A percentile compares a stretch with the other conserved stretches of the same genome.
These are phyloP conservation scores for Papiliotrema fonsecae DNA, from an alignment of 1,284 basidiomycete genomes.

Conservation along the genomic window DNA sequence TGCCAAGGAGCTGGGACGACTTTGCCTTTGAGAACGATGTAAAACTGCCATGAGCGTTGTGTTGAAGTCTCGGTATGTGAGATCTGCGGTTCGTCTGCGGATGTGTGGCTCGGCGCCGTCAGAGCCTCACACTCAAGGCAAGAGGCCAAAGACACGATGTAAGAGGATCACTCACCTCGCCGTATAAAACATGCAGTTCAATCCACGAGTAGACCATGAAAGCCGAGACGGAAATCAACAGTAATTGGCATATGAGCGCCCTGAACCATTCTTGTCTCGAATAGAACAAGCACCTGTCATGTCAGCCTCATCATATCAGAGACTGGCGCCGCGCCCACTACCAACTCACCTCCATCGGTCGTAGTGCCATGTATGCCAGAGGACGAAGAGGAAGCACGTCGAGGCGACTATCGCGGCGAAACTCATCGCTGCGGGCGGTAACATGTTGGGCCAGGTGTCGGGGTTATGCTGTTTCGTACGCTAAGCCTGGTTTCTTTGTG, in stretches of 20 bases:
- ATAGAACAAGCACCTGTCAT: constrained; percentile 22
- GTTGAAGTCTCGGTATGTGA: too few relatives aligned
- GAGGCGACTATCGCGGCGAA: constrained; percentile 16
- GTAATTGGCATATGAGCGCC: constrained; percentile 23
- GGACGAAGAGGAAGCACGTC: constrained; percentile 20
- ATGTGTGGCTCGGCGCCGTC: too few relatives aligned
- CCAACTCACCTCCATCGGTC: constrained; percentile 25
- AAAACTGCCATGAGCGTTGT: constrained; percentile 20
- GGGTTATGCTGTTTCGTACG: too few relatives aligned
- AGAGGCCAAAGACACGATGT: background rate
- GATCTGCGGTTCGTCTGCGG: too few relatives aligned
- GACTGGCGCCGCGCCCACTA: background rate
- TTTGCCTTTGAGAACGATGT: constrained; percentile 12
- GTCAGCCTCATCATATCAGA: background rate
- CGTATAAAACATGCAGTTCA: constrained; percentile 19
- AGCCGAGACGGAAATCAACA: constrained; percentile 15
- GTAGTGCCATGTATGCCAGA: constrained; percentile 37
- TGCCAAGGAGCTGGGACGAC: constrained; percentile 25
- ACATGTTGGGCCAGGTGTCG: too few relatives aligned
- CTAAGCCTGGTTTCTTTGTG: background rate
- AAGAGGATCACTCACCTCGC: constrained; percentile 15
- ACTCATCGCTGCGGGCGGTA: constrained; percentile 15
- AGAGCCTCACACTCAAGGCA: background rate
- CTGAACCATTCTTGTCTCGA: constrained; percentile 27
- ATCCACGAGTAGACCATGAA: constrained; percentile 19